These are phyloP conservation scores for Cicer bijugum DNA, from an alignment of 306 rosid genomes.

Conservation along the genomic window DNA sequence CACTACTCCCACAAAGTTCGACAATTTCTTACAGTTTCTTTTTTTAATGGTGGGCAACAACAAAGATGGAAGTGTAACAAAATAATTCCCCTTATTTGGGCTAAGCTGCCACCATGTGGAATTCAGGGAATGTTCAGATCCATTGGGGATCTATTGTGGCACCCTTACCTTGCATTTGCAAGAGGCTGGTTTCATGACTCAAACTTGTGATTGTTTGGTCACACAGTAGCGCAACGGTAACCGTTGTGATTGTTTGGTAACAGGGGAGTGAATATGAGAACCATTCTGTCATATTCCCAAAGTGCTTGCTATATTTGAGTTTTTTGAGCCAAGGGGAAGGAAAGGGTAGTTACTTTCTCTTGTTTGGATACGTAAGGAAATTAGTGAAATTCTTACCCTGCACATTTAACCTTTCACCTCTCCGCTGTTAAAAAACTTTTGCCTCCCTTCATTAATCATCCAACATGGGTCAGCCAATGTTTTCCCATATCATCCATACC, in stretches of 20 bases:
- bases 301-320: background rate
- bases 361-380: conserved; percentile 5
- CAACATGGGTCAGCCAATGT: background rate
- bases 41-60: background rate
- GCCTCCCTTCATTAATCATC: conserved; percentile 2
- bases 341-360: background rate
- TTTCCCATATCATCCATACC: background rate
- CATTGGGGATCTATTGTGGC: background rate
- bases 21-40: conserved; percentile 10
- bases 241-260: too few relatives aligned
- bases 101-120: background rate
- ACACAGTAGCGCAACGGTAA: too few relatives aligned
- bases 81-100: conserved; percentile 5
- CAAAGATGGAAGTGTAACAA: background rate
- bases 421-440: background rate
- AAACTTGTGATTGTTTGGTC: background rate
- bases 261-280: conserved; percentile 4
- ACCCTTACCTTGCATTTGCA: background rate
- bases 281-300: background rate
- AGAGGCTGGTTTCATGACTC: background rate
- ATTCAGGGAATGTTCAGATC: too few relatives aligned
- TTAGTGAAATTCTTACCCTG: background rate
- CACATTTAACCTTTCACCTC: background rate
- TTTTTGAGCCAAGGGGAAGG: background rate
- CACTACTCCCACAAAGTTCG: conserved; percentile 18